Evolutionary conservation across 257 asterid species (phyloP).

Genomic region (Misopates orontium): DNA sequence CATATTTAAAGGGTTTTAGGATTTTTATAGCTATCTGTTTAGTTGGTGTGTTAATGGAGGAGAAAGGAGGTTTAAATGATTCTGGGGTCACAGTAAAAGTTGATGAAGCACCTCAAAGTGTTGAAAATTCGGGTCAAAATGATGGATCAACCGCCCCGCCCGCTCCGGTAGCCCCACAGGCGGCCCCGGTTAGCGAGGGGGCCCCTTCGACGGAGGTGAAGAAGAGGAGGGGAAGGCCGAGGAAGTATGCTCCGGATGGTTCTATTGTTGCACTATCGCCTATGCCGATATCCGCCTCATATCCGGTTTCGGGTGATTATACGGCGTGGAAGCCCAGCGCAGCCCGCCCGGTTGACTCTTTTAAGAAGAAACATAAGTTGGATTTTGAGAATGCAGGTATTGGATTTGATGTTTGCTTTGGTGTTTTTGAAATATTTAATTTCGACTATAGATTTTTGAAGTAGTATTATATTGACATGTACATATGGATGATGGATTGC

Average conservation of each 20-base stretch:
- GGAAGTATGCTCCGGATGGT: slow-evolving; percentile 50
- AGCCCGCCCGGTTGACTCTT: slow-evolving; percentile 31
- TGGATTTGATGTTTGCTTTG: background rate
- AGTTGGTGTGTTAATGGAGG: slow-evolving; percentile 53
- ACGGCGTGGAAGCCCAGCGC: slow-evolving; percentile 44
- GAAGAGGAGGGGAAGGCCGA: slow-evolving; percentile 63
- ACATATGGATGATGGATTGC: slow-evolving; percentile 6
- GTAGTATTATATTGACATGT: slow-evolving; percentile 13
- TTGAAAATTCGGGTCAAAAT: slow-evolving; percentile 35
- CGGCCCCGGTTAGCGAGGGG: background rate
- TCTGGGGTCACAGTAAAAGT: slow-evolving; percentile 40
- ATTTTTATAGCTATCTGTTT: slow-evolving; percentile 19
- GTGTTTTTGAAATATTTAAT: background rate
- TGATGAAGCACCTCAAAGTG: slow-evolving; percentile 44
- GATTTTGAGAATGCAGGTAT: slow-evolving; percentile 46
- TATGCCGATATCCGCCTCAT: slow-evolving; percentile 66
- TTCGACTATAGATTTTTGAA: background rate
- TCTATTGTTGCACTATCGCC: slow-evolving; percentile 49
- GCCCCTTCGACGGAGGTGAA: slow-evolving; percentile 34
- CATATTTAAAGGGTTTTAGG: slow-evolving; percentile 38
- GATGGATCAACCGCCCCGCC: slow-evolving; percentile 39
- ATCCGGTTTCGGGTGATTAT: slow-evolving; percentile 55
- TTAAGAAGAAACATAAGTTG: slow-evolving; percentile 52
- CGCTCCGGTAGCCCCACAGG: too few species aligned
- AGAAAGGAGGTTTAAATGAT: slow-evolving; percentile 42